Conservation (phyloP, 108 stramenopile species). For the Skeletonema menzelii region DNA sequence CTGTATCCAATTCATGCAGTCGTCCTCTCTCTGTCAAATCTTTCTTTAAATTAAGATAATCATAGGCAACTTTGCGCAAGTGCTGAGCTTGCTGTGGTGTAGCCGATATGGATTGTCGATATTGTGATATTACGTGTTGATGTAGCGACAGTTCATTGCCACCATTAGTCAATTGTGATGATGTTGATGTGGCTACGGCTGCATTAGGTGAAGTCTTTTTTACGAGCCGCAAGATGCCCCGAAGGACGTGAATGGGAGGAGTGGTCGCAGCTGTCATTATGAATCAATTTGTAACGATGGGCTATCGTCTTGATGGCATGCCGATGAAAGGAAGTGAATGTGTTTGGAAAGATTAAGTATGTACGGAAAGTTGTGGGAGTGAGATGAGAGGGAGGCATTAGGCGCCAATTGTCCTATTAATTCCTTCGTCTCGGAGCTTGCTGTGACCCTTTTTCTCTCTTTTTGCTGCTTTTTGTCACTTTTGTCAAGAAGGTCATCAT, state of each 20-base stretch:
- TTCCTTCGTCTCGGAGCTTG: too few species aligned
- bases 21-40: conserved; percentile 64
- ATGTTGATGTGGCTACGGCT: background rate
- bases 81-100: conserved; percentile 18
- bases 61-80: conserved; percentile 53
- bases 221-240: conserved; percentile 58
- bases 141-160: conserved; percentile 15
- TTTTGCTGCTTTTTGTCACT: too few species aligned
- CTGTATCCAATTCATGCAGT: conserved; percentile 72
- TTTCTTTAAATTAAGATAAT: conserved; percentile 55
- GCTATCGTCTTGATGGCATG: too few species aligned
- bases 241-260: conserved; percentile 64
- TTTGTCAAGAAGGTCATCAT: too few species aligned
- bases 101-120: conserved; percentile 20
- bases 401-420: too few species aligned
- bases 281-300: background rate
- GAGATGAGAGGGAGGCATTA: too few species aligned
- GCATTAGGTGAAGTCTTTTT: conserved; percentile 18
- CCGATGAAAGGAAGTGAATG: too few species aligned
- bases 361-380: too few species aligned
- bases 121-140: conserved; percentile 47
- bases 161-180: background rate
- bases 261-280: conserved; percentile 31
- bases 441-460: too few species aligned
- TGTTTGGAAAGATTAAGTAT: too few species aligned